phyloP scores from a whole-genome alignment of 441 rosid genomes.

The Adansonia madagascariensis region DNA sequence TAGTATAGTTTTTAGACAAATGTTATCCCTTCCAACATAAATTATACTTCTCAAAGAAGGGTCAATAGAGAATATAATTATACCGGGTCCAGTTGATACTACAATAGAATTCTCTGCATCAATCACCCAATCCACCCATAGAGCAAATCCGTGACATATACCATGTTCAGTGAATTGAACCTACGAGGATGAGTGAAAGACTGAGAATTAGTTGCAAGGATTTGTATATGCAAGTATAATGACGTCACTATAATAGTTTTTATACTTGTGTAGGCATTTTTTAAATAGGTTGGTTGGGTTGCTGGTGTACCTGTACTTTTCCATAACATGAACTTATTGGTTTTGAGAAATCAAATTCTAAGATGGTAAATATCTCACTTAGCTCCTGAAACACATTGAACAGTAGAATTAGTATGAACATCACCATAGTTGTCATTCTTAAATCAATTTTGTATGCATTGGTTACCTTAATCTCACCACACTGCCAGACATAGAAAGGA shows the following conservation, averaged over 20 bases:
- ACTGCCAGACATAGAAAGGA: conserved; percentile 84
- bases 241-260: background rate
- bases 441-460: background rate
- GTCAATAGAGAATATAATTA: background rate
- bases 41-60: background rate
- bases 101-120: conserved; percentile 58
- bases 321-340: conserved; percentile 65
- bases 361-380: conserved; percentile 59
- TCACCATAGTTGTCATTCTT: background rate
- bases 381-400: conserved; percentile 60
- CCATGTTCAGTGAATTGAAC: conserved; percentile 67
- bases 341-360: conserved; percentile 82
- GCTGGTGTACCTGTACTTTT: conserved; percentile 58
- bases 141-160: conserved; percentile 80
- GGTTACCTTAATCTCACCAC: conserved; percentile 80
- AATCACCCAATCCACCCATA: conserved; percentile 97
- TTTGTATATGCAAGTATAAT: background rate
- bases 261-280: background rate
- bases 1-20: background rate
- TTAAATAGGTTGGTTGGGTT: background rate
- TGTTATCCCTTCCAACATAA: background rate
- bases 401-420: conserved; percentile 17
- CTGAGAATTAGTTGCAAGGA: background rate
- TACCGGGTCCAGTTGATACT: conserved; percentile 85
- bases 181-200: conserved; percentile 32